phyloP scores from a whole-genome alignment of 2,329 filamentous ascomycete genomes.

The Sclerotinia spermophila region DNA sequence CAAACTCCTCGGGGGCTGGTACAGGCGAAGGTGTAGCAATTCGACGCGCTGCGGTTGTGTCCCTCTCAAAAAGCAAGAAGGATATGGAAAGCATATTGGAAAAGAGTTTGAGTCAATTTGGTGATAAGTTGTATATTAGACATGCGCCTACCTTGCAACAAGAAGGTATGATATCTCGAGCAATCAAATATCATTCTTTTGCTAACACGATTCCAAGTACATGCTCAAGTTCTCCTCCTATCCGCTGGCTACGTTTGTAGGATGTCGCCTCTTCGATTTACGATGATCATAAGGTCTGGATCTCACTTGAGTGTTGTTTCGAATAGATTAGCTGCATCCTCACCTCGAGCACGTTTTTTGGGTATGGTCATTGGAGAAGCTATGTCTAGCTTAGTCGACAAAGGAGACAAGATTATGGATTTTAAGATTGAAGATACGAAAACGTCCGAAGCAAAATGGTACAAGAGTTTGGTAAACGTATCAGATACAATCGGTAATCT shows the following conservation, averaged over 20 bases:
- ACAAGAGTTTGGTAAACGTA: conserved; percentile 61
- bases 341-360: conserved; percentile 71
- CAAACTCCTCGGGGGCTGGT: conserved; percentile 59
- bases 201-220: conserved; percentile 51
- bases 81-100: conserved; percentile 57
- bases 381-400: conserved; percentile 55
- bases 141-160: conserved; percentile 83
- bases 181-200: conserved; percentile 10
- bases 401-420: conserved; percentile 68
- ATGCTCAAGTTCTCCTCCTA: conserved; percentile 75
- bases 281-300: conserved; percentile 66
- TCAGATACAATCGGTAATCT: conserved; percentile 61
- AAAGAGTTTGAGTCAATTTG: conserved; percentile 69
- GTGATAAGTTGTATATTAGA: conserved; percentile 80
- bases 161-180: conserved; percentile 58
- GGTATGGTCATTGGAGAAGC: conserved; percentile 85
- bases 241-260: conserved; percentile 72
- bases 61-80: conserved; percentile 50
- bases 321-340: conserved; percentile 76
- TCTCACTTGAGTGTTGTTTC: conserved; percentile 76
- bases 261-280: conserved; percentile 60
- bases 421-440: conserved; percentile 81
- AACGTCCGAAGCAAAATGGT: conserved; percentile 69
- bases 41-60: conserved; percentile 61
- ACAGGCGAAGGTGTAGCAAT: conserved; percentile 62